These are phyloP conservation scores for Plenodomus tracheiphilus DNA, from an alignment of 2,329 filamentous ascomycete genomes.

Conservation along the genomic window DNA sequence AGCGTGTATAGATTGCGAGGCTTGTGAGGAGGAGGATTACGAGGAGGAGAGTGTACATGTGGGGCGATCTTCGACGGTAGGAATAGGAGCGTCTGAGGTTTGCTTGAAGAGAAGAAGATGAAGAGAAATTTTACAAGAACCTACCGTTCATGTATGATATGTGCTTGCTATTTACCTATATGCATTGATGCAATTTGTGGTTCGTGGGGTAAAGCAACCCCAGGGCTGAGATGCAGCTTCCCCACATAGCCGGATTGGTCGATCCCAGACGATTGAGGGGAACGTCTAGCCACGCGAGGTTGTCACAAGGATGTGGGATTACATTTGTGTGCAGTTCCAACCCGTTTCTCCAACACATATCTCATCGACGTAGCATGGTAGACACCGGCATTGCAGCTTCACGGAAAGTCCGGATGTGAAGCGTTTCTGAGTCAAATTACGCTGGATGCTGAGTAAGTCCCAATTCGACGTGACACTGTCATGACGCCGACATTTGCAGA, in stretches of 20 bases:
- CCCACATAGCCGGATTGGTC: not conserved
- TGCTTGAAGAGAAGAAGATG: not conserved
- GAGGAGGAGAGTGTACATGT: conserved; percentile 23
- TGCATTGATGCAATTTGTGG: not conserved
- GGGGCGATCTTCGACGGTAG: conserved; percentile 7
- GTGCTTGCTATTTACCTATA: not conserved
- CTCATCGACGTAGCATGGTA: no score
- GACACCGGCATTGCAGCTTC: no score
- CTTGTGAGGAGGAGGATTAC: conserved; percentile 12
- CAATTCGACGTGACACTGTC: no score
- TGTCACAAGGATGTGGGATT: not conserved
- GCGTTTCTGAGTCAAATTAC: no score
- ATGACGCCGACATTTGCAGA: no score
- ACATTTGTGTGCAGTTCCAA: not conserved
- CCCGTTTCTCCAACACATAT: no score
- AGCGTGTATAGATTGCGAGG: conserved; percentile 15
- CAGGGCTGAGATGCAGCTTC: not conserved
- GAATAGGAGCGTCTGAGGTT: not conserved
- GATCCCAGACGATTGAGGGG: not conserved
- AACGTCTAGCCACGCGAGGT: not conserved
- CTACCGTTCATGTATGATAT: not conserved
- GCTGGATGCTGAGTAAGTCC: no score
- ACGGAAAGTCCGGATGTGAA: no score
- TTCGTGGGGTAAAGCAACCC: not conserved
- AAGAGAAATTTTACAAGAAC: not conserved